A percentile compares a stretch with the other conserved stretches of the same genome.
Evolutionary conservation across 257 asterid genomes (phyloP).

Genomic region (Scutellaria galericulata): DNA sequence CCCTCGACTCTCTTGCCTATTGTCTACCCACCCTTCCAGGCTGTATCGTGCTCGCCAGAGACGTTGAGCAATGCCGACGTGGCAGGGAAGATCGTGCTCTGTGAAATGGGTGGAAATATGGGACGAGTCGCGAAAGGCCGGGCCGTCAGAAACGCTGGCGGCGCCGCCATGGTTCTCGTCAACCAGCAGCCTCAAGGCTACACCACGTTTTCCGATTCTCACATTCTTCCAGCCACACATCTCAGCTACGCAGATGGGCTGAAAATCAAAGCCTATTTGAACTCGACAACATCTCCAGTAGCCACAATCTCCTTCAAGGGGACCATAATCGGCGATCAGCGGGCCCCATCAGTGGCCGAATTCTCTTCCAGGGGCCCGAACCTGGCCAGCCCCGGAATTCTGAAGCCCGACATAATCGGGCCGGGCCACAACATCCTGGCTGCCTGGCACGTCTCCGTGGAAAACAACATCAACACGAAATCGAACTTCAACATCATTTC

Average conservation of each 20-base stretch:
- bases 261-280: constrained; percentile 17
- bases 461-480: not conserved
- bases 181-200: not conserved
- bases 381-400: constrained; percentile 13
- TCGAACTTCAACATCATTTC: constrained; percentile 41
- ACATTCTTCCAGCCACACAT: constrained; percentile 21
- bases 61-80: not conserved
- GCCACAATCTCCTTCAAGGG: constrained; percentile 31
- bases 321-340: constrained; percentile 24
- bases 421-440: constrained; percentile 2
- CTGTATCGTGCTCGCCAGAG: not conserved
- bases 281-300: not conserved
- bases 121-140: not conserved
- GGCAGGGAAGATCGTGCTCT: constrained; percentile 38
- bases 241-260: constrained; percentile 23
- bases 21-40: constrained; percentile 10
- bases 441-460: not conserved
- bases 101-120: constrained; percentile 12
- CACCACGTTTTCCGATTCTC: not conserved
- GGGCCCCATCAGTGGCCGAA: constrained; percentile 30
- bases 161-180: constrained; percentile 31
- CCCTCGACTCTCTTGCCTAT: constrained; percentile 16
- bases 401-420: constrained; percentile 26
- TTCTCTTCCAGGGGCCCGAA: constrained; percentile 29
- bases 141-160: constrained; percentile 32